Evolutionary conservation across 2,329 filamentous ascomycete species (phyloP), one percentile per base, ranked within the genome.

Genomic region (Fusarium camptoceras): DNA sequence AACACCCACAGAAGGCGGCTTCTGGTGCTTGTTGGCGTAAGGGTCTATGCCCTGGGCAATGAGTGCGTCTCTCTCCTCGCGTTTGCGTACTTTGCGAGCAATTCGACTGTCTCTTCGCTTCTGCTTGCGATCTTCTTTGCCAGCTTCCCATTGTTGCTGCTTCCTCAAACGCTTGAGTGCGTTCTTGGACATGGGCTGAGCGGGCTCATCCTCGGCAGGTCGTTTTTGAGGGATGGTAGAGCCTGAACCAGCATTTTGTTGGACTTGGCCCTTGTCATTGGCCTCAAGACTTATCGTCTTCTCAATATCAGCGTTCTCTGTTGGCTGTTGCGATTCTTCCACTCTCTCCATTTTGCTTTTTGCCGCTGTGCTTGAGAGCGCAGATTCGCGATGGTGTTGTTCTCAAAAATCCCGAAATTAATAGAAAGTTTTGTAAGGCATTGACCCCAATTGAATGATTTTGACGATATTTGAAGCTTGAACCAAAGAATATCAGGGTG

Each of bases 121-220:
- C 53, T 78, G 80, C 65, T 85, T 86, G 64, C 88, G 87, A 31
- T 85, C 83, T 42, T 87, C 87, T 68, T 89, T 91, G 24, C 87
- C 87, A 10, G 90, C 89, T 74, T 97, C 94, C 92, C 93, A 97
- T 77, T 88, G 84, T 76, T 92, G 86, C 68, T 89, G 86, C 58
- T 89, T 90, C 65, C 87, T 89, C 55, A 94, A 83, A 76, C 94
- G 95, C 81, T 97, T 97, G 64, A 91, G 83, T 73, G 95, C 92
- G 75, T 91, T 97, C 76, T 98, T 98, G 20, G 95, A 97, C 54
- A 98, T 59, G 10, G 69, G 65, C 24, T 73, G 71, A 4, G 48
- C 44, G 3, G 28, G 24, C 22, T 74, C 60, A 39, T 48, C 60
- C 15, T 63, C 59, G 15, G 54, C 59, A 22, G 34, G 20, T 30